Conservation (phyloP, 805 yeast species). For the Ogataea pignaliae region DNA sequence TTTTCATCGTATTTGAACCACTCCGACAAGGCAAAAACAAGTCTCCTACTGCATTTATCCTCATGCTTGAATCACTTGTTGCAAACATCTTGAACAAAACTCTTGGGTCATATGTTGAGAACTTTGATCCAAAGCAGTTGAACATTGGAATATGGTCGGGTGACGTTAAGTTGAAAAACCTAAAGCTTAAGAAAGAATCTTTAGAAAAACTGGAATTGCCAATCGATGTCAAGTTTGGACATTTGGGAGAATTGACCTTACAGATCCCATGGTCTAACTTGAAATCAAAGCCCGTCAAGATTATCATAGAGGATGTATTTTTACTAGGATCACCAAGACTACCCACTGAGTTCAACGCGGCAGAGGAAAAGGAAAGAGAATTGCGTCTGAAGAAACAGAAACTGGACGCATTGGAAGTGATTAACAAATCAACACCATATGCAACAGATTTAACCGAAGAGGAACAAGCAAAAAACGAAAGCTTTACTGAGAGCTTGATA, state of each 20-base stretch:
- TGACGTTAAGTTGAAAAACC: constrained; percentile 79
- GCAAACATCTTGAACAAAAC: constrained; percentile 59
- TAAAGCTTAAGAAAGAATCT: constrained; percentile 81
- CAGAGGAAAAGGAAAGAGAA: constrained; percentile 56
- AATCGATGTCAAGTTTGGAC: constrained; percentile 82
- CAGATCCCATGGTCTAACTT: constrained; percentile 97
- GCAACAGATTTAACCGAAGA: constrained; percentile 30
- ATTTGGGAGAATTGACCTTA: constrained; percentile 79
- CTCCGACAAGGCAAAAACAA: too few species aligned
- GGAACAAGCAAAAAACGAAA: constrained; percentile 54
- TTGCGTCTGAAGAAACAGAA: constrained; percentile 63
- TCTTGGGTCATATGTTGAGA: constrained; percentile 77
- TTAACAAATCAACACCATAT: constrained; percentile 41
- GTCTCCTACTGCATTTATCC: too few species aligned
- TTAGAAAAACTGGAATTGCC: constrained; percentile 84
- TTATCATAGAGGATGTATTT: constrained; percentile 81
- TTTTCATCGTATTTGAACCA: too few species aligned
- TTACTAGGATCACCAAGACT: constrained; percentile 74
- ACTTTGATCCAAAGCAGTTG: constrained; percentile 91
- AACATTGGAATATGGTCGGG: constrained; percentile 98
- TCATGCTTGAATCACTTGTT: constrained; percentile 63
- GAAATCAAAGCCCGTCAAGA: constrained; percentile 87
- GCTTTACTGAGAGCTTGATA: constrained; percentile 80
- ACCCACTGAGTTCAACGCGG: constrained; percentile 47
- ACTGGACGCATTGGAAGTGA: constrained; percentile 54